Evolutionary conservation across 805 yeast genomes (phyloP).

Genomic region (Cyberlindnera mycetangii): DNA sequence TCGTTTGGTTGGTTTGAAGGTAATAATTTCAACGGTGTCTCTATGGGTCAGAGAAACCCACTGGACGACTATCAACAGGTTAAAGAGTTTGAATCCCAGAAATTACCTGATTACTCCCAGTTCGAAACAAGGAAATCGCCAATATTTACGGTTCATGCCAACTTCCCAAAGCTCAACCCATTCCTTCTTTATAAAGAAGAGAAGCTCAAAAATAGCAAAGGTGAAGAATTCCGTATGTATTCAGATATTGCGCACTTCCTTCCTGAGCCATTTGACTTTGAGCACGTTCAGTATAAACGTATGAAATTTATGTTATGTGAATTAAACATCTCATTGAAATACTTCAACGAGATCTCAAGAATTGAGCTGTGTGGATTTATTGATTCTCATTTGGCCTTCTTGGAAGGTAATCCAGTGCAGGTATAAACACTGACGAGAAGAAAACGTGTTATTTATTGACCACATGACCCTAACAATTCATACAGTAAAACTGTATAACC

Average conservation of each 20-base stretch:
- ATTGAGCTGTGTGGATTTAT: conserved; percentile 48
- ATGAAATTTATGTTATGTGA: conserved; percentile 56
- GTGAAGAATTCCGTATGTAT: conserved; percentile 26
- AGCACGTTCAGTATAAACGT: conserved; percentile 50
- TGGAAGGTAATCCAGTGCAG: conserved; percentile 27
- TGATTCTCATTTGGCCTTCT: conserved; percentile 40
- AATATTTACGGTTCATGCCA: conserved; percentile 36
- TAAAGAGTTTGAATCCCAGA: conserved; percentile 2
- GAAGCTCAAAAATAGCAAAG: conserved; percentile 18
- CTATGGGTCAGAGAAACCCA: conserved; percentile 77
- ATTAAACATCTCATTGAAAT: conserved; percentile 41
- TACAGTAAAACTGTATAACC: too few species aligned
- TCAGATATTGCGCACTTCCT: conserved; percentile 27
- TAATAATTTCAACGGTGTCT: conserved; percentile 57
- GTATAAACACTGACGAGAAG: not conserved
- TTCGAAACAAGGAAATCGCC: conserved; percentile 19
- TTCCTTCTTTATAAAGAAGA: conserved; percentile 25
- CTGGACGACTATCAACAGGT: conserved; percentile 46
- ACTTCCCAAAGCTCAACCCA: conserved; percentile 37
- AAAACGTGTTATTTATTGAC: not conserved
- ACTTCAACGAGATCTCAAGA: conserved; percentile 41
- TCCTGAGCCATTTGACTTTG: conserved; percentile 45
- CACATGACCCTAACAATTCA: not conserved
- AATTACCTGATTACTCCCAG: conserved; percentile 10
- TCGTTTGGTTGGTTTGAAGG: conserved; percentile 29